Evolutionary conservation across 345 rosid species (phyloP).

Genomic region (Melaleuca quinquenervia): DNA sequence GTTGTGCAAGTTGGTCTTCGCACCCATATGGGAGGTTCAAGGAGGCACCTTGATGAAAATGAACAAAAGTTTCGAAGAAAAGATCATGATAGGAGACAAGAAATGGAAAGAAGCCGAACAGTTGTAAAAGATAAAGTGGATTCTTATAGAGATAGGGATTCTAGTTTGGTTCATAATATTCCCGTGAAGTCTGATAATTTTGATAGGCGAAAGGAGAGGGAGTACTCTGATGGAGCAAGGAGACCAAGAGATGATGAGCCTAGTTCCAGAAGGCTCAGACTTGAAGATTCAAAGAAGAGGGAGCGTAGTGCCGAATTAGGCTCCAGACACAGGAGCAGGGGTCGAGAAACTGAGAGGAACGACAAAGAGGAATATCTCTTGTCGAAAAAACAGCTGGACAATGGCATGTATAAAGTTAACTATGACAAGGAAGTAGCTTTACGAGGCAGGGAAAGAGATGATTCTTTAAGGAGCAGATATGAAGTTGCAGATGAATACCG

Average conservation of each 20-base stretch:
- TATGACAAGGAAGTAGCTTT: slow-evolving; percentile 45
- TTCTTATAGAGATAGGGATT: slow-evolving; percentile 50
- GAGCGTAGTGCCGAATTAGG: slow-evolving; percentile 61
- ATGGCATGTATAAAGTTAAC: slow-evolving; percentile 45
- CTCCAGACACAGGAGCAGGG: slow-evolving; percentile 60
- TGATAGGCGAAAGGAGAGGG: slow-evolving; percentile 66
- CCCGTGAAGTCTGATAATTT: slow-evolving; percentile 41
- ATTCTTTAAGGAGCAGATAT: slow-evolving; percentile 39
- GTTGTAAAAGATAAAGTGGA: slow-evolving; percentile 42
- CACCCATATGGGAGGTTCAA: slow-evolving; percentile 25
- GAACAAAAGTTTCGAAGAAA: slow-evolving; percentile 45
- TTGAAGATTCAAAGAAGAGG: slow-evolving; percentile 63
- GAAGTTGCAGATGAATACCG: slow-evolving; percentile 52
- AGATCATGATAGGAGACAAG: slow-evolving; percentile 49
- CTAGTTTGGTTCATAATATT: slow-evolving; percentile 22
- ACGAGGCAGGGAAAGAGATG: slow-evolving; percentile 52
- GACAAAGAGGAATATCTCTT: slow-evolving; percentile 54
- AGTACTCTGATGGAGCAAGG: slow-evolving; percentile 43
- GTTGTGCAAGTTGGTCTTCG: slow-evolving; percentile 54
- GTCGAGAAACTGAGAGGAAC: slow-evolving; percentile 51
- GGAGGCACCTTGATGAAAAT: slow-evolving; percentile 41
- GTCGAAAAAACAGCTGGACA: slow-evolving; percentile 64
- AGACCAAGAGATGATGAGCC: slow-evolving; percentile 58
- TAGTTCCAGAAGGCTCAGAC: slow-evolving; percentile 41
- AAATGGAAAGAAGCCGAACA: slow-evolving; percentile 41